Conservation (phyloP, 768 basidiomycete genomes). For the Rubroboletus pulcherrimus region DNA sequence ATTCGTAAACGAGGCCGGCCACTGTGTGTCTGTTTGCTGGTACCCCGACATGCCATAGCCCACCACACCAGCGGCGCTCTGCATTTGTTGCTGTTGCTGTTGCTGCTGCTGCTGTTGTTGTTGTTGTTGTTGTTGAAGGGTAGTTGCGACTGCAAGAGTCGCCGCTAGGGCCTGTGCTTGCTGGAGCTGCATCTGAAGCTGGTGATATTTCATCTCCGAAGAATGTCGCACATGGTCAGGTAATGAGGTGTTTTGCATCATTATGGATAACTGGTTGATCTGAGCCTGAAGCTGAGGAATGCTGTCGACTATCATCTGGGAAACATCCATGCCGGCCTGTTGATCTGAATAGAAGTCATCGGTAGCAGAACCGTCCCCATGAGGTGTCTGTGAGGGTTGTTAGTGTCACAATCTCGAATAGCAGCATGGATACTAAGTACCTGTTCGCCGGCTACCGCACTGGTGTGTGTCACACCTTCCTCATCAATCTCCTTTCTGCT, state of each 20-base stretch:
- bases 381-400: conserved; percentile 19
- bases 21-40: conserved; percentile 35
- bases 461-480: conserved; percentile 35
- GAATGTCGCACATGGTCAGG: conserved; percentile 71
- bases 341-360: conserved; percentile 74
- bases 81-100: conserved; percentile 39
- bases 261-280: conserved; percentile 71
- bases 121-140: conserved; percentile 54
- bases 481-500: conserved; percentile 58
- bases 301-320: conserved; percentile 66
- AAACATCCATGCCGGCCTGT: conserved; percentile 68
- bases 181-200: conserved; percentile 73
- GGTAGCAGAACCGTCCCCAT: conserved; percentile 32
- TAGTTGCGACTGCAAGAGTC: conserved; percentile 55
- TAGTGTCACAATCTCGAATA: background rate
- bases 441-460: conserved; percentile 30
- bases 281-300: conserved; percentile 85
- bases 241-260: conserved; percentile 75
- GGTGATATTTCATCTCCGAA: conserved; percentile 80
- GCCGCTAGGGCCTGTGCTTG: conserved; percentile 74
- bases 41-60: conserved; percentile 44
- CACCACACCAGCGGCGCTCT: conserved; percentile 28
- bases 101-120: conserved; percentile 40
- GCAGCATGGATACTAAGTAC: conserved; percentile 23
- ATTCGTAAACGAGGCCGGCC: conserved; percentile 51